These are phyloP conservation scores for Stagonosporopsis rhizophila DNA, from an alignment of 2,329 filamentous ascomycete species.

Conservation along the genomic window DNA sequence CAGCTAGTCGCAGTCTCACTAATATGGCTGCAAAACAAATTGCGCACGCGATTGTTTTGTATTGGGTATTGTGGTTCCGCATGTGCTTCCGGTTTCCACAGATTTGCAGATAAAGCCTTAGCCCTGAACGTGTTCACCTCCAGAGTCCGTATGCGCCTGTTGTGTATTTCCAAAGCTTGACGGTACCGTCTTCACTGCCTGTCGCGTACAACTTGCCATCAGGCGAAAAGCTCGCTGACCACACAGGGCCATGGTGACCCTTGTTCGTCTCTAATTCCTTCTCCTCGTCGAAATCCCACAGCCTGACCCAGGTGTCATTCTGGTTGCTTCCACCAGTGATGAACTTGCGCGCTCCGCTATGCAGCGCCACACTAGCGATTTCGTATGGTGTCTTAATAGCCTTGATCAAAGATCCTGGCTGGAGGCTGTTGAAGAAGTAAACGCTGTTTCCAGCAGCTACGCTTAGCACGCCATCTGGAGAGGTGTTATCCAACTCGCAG, in stretches of 20 bases:
- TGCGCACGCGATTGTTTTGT: not conserved
- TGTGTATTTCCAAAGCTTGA: conserved; percentile 84
- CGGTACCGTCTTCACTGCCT: conserved; percentile 94
- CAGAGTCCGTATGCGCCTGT: conserved; percentile 70
- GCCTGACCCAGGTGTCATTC: conserved; percentile 90
- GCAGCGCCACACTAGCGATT: conserved; percentile 88
- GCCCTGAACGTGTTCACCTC: conserved; percentile 53
- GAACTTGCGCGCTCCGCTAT: conserved; percentile 79
- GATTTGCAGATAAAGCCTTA: not conserved
- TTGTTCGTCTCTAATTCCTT: conserved; percentile 91
- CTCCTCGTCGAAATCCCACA: conserved; percentile 87
- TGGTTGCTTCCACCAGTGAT: conserved; percentile 84
- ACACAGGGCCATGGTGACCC: conserved; percentile 96
- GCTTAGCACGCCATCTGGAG: conserved; percentile 76
- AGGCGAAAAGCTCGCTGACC: conserved; percentile 93
- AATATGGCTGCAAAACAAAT: not conserved
- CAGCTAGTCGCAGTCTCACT: not conserved
- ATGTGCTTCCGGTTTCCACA: not conserved
- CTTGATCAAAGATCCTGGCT: conserved; percentile 76
- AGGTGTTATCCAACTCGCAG: conserved; percentile 76
- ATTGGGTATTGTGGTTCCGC: conserved; percentile 6
- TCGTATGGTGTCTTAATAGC: conserved; percentile 80
- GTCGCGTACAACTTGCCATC: conserved; percentile 97
- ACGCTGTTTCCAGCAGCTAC: conserved; percentile 94
- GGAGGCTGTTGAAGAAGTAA: conserved; percentile 85